Evolutionary conservation across 164 flowering plant genomes (phyloP).

Genomic region (Malania oleifera): DNA sequence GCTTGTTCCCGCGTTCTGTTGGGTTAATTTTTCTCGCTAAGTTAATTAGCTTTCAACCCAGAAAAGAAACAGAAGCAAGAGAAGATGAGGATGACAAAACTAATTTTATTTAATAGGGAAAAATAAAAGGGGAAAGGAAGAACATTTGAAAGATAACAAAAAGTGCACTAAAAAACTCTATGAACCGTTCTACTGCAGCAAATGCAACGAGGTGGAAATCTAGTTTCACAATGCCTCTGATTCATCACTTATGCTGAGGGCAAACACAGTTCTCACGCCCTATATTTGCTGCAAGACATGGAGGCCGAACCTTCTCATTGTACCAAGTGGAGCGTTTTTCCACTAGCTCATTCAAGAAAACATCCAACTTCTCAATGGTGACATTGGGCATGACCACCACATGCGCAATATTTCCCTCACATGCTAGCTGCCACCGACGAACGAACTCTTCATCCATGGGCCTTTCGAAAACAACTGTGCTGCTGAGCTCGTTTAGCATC

Average conservation of each 20-base stretch:
- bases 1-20: too few species aligned
- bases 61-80: too few species aligned
- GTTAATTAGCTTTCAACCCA: too few species aligned
- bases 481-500: slow-evolving; percentile 95
- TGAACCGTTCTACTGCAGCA: too few species aligned
- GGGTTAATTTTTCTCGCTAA: too few species aligned
- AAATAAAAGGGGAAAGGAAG: too few species aligned
- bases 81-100: too few species aligned
- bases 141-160: too few species aligned
- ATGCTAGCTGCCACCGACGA: slow-evolving; percentile 92
- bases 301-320: slow-evolving; percentile 45
- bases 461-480: slow-evolving; percentile 92
- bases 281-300: slow-evolving; percentile 67
- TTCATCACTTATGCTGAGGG: slow-evolving; percentile 42
- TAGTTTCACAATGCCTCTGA: not conserved
- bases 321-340: slow-evolving; percentile 59
- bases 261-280: slow-evolving; percentile 68
- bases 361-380: slow-evolving; percentile 68
- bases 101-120: too few species aligned
- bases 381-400: slow-evolving; percentile 93
- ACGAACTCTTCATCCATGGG: slow-evolving; percentile 81
- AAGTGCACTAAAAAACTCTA: too few species aligned
- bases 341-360: slow-evolving; percentile 57
- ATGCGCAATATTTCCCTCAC: slow-evolving; percentile 89
- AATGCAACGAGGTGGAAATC: too few species aligned